These are phyloP conservation scores for Pestalotiopsis sp. DNA, from an alignment of 2,329 filamentous ascomycete species.

Conservation along the genomic window DNA sequence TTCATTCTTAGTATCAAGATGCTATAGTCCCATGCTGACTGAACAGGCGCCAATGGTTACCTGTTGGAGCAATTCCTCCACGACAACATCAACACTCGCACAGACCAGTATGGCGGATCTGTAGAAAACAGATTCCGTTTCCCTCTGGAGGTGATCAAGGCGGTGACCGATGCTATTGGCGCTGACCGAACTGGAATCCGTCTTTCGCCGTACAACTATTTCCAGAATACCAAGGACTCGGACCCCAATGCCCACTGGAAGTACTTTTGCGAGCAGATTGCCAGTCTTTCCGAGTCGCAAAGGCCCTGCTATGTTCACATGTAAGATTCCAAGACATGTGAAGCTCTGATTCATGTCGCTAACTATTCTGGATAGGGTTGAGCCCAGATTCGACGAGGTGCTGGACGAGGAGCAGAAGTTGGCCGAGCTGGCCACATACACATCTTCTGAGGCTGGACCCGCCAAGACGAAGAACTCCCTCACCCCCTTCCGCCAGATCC, in stretches of 20 bases:
- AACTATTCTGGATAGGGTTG: conserved; percentile 32
- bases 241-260: conserved; percentile 32
- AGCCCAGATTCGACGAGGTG: conserved; percentile 47
- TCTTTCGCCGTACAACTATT: conserved; percentile 25
- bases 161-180: conserved; percentile 23
- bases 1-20: conserved; percentile 15
- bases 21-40: conserved; percentile 9
- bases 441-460: conserved; percentile 21
- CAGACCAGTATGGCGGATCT: conserved; percentile 27
- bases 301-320: conserved; percentile 46
- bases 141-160: conserved; percentile 22
- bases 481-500: conserved; percentile 38
- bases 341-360: background rate
- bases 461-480: conserved; percentile 28
- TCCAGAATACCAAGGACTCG: conserved; percentile 25
- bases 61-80: conserved; percentile 57
- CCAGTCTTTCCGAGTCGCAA: conserved; percentile 30
- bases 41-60: conserved; percentile 50
- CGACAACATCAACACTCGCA: conserved; percentile 25
- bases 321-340: conserved; percentile 23
- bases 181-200: conserved; percentile 23
- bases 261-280: conserved; percentile 34
- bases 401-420: conserved; percentile 44
- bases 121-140: conserved; percentile 26
- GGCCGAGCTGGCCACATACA: conserved; percentile 31